Evolutionary conservation across 2,329 filamentous ascomycete species (phyloP).

Genomic region (Aspergillus sergii): DNA sequence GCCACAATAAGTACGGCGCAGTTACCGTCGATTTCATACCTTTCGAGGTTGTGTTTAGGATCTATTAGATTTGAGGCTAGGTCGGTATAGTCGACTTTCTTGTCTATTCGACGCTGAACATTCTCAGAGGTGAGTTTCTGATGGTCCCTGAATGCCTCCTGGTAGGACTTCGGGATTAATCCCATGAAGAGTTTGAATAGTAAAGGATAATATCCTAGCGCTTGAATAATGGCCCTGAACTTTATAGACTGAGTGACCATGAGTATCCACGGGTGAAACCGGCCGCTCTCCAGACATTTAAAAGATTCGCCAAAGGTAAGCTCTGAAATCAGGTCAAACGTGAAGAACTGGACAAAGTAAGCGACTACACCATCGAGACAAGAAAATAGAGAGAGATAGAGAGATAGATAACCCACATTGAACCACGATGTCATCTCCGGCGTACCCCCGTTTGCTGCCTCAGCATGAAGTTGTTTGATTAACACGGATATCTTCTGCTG

Average conservation of each 20-base stretch:
- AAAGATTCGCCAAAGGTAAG: conserved; percentile 20
- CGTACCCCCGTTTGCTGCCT: background rate
- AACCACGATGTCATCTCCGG: background rate
- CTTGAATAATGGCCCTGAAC: background rate
- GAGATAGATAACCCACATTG: background rate
- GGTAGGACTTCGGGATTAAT: background rate
- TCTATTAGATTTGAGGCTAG: conserved; percentile 10
- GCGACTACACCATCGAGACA: background rate
- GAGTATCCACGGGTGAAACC: background rate
- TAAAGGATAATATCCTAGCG: background rate
- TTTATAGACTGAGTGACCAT: background rate
- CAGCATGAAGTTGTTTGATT: conserved; percentile 20
- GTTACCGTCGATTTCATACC: background rate
- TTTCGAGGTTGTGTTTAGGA: background rate
- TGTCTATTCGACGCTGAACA: background rate
- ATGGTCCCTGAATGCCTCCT: background rate
- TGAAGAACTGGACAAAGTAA: conserved; percentile 16
- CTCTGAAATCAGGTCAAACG: conserved; percentile 23
- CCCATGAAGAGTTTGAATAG: background rate
- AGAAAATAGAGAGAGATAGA: background rate
- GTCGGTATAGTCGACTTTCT: background rate
- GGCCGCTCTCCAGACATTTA: background rate
- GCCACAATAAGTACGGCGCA: background rate
- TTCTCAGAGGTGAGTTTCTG: background rate
- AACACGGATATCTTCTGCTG: conserved; percentile 33